Conservation (phyloP, 1,284 basidiomycete species). For the Tilletia indica region DNA sequence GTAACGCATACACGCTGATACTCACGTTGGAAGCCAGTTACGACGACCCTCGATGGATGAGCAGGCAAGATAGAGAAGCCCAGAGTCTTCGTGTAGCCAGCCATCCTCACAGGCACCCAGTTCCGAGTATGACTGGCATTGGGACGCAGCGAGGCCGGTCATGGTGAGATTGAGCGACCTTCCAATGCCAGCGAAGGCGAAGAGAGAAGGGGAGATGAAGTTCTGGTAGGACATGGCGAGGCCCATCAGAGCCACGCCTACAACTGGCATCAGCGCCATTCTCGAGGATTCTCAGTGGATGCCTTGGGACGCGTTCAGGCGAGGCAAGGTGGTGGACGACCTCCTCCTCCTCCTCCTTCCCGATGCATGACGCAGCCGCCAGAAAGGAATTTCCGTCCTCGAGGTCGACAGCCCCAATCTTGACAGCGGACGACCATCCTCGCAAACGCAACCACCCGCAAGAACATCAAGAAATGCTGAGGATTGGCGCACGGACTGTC, state of each 20-base stretch:
- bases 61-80: conserved; percentile 70
- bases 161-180: background rate
- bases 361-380: too few species aligned
- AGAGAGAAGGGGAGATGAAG: conserved; percentile 1
- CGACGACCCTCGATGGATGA: conserved; percentile 62
- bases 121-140: conserved; percentile 31
- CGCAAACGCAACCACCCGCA: too few species aligned
- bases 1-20: background rate
- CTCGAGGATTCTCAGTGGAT: too few species aligned
- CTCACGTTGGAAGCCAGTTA: conserved; percentile 63
- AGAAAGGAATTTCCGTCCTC: too few species aligned
- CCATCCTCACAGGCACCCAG: conserved; percentile 38
- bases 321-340: too few species aligned
- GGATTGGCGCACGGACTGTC: too few species aligned
- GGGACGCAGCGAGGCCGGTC: conserved; percentile 23
- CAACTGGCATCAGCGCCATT: too few species aligned
- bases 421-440: too few species aligned
- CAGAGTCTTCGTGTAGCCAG: conserved; percentile 57
- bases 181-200: background rate
- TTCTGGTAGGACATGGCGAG: conserved; percentile 1
- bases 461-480: too few species aligned
- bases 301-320: too few species aligned
- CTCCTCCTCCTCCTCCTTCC: too few species aligned
- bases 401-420: too few species aligned
- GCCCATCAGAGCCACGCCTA: background rate